Evolutionary conservation across 169 alveolate species (phyloP).

Genomic region (Babesia bovis): DNA sequence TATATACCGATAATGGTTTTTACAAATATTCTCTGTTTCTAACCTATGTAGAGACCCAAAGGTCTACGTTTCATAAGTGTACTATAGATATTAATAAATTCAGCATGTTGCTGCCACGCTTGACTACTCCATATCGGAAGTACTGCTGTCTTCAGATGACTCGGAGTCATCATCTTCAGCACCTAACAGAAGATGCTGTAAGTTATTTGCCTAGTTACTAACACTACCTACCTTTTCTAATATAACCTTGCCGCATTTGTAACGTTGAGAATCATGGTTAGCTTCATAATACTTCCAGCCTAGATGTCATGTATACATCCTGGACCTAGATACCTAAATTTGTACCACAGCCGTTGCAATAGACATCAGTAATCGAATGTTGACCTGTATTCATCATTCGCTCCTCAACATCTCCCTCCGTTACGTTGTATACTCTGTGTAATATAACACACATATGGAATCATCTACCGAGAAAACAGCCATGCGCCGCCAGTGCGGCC

Average conservation of each 20-base stretch:
- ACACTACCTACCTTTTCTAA: constrained; percentile 68
- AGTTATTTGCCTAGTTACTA: background rate
- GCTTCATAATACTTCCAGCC: constrained; percentile 85
- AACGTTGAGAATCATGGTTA: constrained; percentile 77
- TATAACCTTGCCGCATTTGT: constrained; percentile 82
- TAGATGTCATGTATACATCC: constrained; percentile 4
- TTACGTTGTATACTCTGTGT: constrained; percentile 81
- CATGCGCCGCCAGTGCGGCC: constrained; percentile 89
- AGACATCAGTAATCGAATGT: constrained; percentile 85
- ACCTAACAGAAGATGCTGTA: background rate
- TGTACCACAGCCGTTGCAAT: constrained; percentile 87
- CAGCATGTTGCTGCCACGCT: no score
- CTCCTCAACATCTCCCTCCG: constrained; percentile 86
- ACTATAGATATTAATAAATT: no score
- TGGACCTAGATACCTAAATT: constrained; percentile 73
- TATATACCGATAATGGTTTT: no score
- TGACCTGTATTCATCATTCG: constrained; percentile 89
- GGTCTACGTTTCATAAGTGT: no score
- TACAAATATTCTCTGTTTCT: no score
- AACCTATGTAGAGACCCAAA: no score
- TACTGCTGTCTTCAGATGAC: no score
- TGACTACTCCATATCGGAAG: no score
- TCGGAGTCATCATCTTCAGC: background rate
- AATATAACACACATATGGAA: background rate
- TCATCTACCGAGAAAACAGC: constrained; percentile 74